A percentile compares a stretch with the other conserved stretches of the same genome.
These are phyloP conservation scores for Coniella lustricola DNA, from an alignment of 2,329 filamentous ascomycete genomes.

Conservation along the genomic window DNA sequence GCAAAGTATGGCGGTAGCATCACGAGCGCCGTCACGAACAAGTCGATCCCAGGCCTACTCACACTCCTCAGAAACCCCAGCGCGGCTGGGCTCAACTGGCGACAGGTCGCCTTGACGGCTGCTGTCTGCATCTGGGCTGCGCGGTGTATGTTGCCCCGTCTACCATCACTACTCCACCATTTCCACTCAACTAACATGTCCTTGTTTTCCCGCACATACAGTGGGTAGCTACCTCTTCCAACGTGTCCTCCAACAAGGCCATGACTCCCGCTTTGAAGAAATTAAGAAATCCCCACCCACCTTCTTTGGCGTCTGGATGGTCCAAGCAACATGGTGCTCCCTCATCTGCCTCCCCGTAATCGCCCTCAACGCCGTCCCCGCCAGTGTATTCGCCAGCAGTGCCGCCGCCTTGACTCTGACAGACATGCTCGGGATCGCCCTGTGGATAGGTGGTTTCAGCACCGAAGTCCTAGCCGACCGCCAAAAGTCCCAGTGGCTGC, in stretches of 20 bases:
- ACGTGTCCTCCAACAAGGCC: constrained; percentile 51
- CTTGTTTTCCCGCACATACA: no score
- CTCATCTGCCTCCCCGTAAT: constrained; percentile 60
- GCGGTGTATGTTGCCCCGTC: constrained; percentile 37
- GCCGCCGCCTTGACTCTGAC: constrained; percentile 41
- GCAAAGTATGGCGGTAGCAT: constrained; percentile 40
- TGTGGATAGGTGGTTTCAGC: constrained; percentile 52
- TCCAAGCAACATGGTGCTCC: constrained; percentile 61
- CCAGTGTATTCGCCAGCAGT: constrained; percentile 41
- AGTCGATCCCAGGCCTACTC: constrained; percentile 38
- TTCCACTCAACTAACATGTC: neutral
- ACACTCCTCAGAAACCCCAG: constrained; percentile 35
- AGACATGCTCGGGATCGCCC: constrained; percentile 48
- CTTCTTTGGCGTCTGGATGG: constrained; percentile 34
- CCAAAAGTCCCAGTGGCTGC: constrained; percentile 57
- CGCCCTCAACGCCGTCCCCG: constrained; percentile 55
- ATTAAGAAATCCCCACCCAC: constrained; percentile 30
- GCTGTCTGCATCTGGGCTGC: constrained; percentile 50
- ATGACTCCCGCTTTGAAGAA: constrained; percentile 44
- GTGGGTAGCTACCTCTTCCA: constrained; percentile 60
- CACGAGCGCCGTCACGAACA: constrained; percentile 19
- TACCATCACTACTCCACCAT: neutral
- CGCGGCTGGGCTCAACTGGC: constrained; percentile 49
- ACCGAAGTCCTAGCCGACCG: constrained; percentile 56
- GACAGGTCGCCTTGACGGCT: constrained; percentile 36